phyloP scores from a whole-genome alignment of 176 grass and related monocot genomes.

The Lolium perenne region DNA sequence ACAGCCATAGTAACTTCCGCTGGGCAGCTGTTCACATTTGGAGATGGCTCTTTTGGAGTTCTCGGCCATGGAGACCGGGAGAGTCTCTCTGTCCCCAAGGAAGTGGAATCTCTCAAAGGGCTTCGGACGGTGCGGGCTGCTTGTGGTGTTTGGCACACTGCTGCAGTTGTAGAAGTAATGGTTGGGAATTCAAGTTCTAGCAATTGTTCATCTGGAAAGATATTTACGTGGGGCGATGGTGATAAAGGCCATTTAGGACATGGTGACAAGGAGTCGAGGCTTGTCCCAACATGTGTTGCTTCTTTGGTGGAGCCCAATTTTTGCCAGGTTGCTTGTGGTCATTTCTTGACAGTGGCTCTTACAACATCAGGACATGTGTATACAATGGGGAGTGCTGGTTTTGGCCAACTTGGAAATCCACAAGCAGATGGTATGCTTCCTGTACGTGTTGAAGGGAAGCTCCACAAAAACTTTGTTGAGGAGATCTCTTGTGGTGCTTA shows the following conservation, averaged over 20 bases:
- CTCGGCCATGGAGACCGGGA: slow-evolving; percentile 83
- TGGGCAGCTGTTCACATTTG: slow-evolving; percentile 97
- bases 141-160: slow-evolving; percentile 99
- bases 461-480: slow-evolving; percentile 96
- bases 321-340: slow-evolving; percentile 97
- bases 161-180: slow-evolving; percentile 98
- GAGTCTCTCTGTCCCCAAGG: slow-evolving; percentile 69
- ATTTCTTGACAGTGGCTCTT: slow-evolving; percentile 89
- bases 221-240: slow-evolving; percentile 99
- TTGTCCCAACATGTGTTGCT: slow-evolving; percentile 94
- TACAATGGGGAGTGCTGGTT: slow-evolving; percentile 88
- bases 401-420: slow-evolving; percentile 91
- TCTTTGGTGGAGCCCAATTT: slow-evolving; percentile 95
- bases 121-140: slow-evolving; percentile 86
- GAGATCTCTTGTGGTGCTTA: slow-evolving; percentile 98
- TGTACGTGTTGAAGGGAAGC: slow-evolving; percentile 83
- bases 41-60: slow-evolving; percentile 96
- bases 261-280: slow-evolving; percentile 76
- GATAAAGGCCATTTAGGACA: slow-evolving; percentile 99
- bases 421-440: slow-evolving; percentile 85
- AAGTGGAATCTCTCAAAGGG: slow-evolving; percentile 95
- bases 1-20: slow-evolving; percentile 90
- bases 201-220: slow-evolving; percentile 90
- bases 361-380: slow-evolving; percentile 97
- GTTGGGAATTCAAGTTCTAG: slow-evolving; percentile 87